Conservation (phyloP, 108 stramenopile species). For the Stephanodiscus minutulus region DNA sequence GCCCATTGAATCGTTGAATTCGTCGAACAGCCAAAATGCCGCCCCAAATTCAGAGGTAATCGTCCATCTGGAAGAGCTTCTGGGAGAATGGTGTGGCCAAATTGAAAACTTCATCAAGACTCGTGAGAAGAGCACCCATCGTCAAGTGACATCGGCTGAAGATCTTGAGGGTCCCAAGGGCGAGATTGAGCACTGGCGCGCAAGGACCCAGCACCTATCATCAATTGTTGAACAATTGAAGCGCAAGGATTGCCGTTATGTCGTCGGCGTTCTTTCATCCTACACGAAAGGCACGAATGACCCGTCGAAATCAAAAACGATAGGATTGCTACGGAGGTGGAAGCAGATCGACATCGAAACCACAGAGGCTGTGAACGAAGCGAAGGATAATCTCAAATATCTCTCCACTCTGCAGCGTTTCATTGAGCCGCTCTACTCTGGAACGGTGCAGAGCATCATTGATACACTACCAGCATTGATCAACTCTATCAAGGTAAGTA, state of each 20-base stretch:
- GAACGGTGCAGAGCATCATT: slow-evolving; percentile 79
- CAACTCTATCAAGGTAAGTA: slow-evolving; percentile 82
- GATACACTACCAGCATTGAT: slow-evolving; percentile 90
- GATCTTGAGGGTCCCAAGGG: slow-evolving; percentile 76
- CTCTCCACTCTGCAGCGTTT: slow-evolving; percentile 87
- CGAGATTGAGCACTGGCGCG: slow-evolving; percentile 87
- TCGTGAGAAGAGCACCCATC: slow-evolving; percentile 20
- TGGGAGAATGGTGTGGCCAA: slow-evolving; percentile 89
- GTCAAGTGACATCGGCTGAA: neutral
- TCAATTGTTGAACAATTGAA: slow-evolving; percentile 87
- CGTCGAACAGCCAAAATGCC: slow-evolving; percentile 36
- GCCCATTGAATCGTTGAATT: slow-evolving; percentile 37
- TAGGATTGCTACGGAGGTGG: slow-evolving; percentile 72
- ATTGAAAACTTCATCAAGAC: slow-evolving; percentile 78
- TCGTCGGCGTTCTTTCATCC: slow-evolving; percentile 67
- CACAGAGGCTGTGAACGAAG: slow-evolving; percentile 92
- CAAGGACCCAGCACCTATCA: slow-evolving; percentile 83
- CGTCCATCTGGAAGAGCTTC: slow-evolving; percentile 66
- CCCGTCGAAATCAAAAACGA: slow-evolving; percentile 58
- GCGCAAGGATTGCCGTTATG: slow-evolving; percentile 76
- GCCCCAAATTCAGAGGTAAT: slow-evolving; percentile 60
- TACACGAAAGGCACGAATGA: slow-evolving; percentile 66
- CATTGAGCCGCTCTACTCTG: slow-evolving; percentile 88
- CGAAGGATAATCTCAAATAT: slow-evolving; percentile 93
- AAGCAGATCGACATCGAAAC: slow-evolving; percentile 86